phyloP scores from a whole-genome alignment of 331 rosid genomes.

The Pyrus hybrid region DNA sequence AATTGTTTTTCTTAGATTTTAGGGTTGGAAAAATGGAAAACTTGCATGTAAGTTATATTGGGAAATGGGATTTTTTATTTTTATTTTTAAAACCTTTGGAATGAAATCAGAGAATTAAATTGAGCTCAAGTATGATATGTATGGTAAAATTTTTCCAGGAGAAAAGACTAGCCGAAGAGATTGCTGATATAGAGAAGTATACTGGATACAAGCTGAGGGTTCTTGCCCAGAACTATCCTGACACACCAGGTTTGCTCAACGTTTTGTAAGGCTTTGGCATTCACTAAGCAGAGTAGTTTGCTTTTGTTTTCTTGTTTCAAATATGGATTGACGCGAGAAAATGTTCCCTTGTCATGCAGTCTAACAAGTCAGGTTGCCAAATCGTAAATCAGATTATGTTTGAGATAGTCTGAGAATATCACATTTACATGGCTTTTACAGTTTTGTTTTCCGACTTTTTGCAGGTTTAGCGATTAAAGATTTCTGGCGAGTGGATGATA shows the following conservation, averaged over 20 bases:
- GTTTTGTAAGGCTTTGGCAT: background rate
- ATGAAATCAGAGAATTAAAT: background rate
- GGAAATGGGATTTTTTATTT: background rate
- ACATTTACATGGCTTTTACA: background rate
- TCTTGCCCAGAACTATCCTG: slow-evolving; percentile 92
- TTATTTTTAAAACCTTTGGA: background rate
- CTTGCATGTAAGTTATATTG: background rate
- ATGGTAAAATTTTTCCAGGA: slow-evolving; percentile 40
- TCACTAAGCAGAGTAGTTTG: background rate
- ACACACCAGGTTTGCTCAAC: slow-evolving; percentile 57
- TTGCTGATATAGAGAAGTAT: slow-evolving; percentile 59
- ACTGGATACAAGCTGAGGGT: slow-evolving; percentile 85
- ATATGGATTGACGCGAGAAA: background rate
- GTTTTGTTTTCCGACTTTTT: background rate
- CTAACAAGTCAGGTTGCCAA: background rate
- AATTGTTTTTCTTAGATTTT: background rate
- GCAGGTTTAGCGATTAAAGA: slow-evolving; percentile 87
- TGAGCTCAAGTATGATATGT: background rate
- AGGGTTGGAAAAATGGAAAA: background rate
- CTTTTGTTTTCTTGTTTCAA: background rate
- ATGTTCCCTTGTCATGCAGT: background rate
- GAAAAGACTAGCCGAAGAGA: slow-evolving; percentile 63
- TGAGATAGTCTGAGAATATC: background rate
- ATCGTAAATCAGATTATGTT: background rate
- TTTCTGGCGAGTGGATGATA: slow-evolving; percentile 96